Base-by-base conservation (phyloP, 371 early-diverging fungal genomes). In the Rhizomucor miehei region DNA sequence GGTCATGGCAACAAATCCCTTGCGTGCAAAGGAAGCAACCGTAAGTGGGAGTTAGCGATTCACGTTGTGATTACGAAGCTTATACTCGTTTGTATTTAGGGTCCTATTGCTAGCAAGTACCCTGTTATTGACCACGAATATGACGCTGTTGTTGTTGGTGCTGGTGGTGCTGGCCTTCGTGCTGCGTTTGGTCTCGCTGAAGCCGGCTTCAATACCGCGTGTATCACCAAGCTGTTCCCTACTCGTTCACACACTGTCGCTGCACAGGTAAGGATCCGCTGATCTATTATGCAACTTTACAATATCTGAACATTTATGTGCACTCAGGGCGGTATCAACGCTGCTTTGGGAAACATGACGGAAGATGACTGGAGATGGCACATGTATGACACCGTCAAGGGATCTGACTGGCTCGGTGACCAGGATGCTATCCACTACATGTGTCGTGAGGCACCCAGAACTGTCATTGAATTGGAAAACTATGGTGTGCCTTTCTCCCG, bases 321-420 rank as follows among this genome's bases (percentile, higher is more conserved):
- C 21, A 34, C 4, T 37, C 60, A 87, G 89, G 99, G 99, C 65
- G 99, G 99, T 67, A 93, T 98, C 76, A 97, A 98, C 74, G 99
- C 99, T 62, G 99, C 98, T 48, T 87, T 98, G 37, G 98, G 97
- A 45, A 98, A 98, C 79, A 97, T 98, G 98, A 87, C 91, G 56
- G 93, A 95, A 77, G 98, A 98, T 71, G 99, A 98, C 80, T 97
- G 98, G 98, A 86, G 98, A 75, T 98, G 98, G 98, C 98, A 97
- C 73, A 95, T 95, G 97, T 98, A 97, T 72, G 98, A 98, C 65
- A 98, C 98, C 20, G 97, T 98, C 58, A 98, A 98, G 81, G 98
- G 98, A 47, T 89, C 90, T 54, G 98, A 97, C 74, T 98, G 98
- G 98, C 88, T 98, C 47, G 90, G 92, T 71, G 97, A 98, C 77